Evolutionary conservation across 169 alveolate species (phyloP).

Genomic region (Plasmodium billcollinsi): DNA sequence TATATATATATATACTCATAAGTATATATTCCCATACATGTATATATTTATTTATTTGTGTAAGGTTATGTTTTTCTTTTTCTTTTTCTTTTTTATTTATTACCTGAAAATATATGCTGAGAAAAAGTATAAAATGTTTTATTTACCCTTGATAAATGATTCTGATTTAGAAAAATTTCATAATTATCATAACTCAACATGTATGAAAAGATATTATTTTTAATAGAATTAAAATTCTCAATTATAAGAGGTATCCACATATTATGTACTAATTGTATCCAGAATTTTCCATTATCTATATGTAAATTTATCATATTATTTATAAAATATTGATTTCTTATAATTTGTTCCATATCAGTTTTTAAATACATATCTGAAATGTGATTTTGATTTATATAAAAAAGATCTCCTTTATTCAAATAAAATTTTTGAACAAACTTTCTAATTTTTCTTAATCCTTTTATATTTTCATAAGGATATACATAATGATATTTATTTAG

Average conservation of each 20-base stretch:
- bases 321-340: conserved; percentile 59
- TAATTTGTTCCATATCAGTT: conserved; percentile 57
- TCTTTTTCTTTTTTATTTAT: not conserved
- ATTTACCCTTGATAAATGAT: conserved; percentile 13
- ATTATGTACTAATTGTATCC: conserved; percentile 72
- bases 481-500: conserved; percentile 62
- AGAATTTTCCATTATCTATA: conserved; percentile 68
- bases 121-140: conserved; percentile 53
- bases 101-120: conserved; percentile 69
- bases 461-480: conserved; percentile 61
- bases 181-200: conserved; percentile 39
- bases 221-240: conserved; percentile 20
- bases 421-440: conserved; percentile 26
- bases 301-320: conserved; percentile 74
- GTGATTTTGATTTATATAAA: conserved; percentile 50
- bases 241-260: conserved; percentile 72
- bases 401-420: conserved; percentile 16
- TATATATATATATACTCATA: too few species aligned
- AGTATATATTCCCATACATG: too few species aligned
- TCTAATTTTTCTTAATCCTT: conserved; percentile 39
- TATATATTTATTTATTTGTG: too few species aligned
- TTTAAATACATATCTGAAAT: conserved; percentile 65
- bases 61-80: too few species aligned
- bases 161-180: conserved; percentile 33
- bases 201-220: conserved; percentile 40